Evolutionary conservation across 495 filamentous ascomycete genomes (phyloP).

Genomic region (Aspergillus carlsbadensis): DNA sequence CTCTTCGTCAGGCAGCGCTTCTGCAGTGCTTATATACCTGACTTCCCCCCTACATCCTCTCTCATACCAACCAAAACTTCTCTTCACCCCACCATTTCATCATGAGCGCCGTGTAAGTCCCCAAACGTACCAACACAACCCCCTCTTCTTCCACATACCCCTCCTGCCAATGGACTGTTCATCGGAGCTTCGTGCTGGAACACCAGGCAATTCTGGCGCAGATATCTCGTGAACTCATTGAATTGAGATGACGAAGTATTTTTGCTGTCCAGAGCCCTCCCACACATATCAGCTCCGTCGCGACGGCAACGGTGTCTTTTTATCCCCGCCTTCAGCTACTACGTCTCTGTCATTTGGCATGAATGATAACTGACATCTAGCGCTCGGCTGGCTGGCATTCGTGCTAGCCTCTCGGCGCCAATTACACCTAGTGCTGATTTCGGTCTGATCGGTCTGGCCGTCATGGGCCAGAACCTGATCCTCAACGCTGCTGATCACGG

Average conservation of each 20-base stretch:
- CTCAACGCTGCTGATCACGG: slow-evolving; percentile 95
- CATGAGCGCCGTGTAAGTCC: slow-evolving; percentile 61
- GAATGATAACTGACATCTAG: slow-evolving; percentile 58
- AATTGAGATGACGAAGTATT: not conserved
- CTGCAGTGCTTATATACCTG: slow-evolving; percentile 17
- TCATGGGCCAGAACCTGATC: slow-evolving; percentile 99
- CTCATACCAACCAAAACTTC: slow-evolving; percentile 4
- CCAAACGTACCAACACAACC: slow-evolving; percentile 10
- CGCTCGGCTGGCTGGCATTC: slow-evolving; percentile 83
- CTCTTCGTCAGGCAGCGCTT: slow-evolving; percentile 9
- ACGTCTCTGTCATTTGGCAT: slow-evolving; percentile 29
- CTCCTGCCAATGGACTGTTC: not conserved
- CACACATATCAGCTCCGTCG: not conserved
- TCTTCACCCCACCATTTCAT: slow-evolving; percentile 25
- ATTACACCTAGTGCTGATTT: slow-evolving; percentile 70
- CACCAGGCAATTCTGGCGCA: not conserved
- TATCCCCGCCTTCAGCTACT: not conserved
- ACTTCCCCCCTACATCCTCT: slow-evolving; percentile 1
- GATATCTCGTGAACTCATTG: not conserved
- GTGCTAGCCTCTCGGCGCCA: slow-evolving; percentile 66
- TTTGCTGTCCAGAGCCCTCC: not conserved
- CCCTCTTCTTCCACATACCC: not conserved
- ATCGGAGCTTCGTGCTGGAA: not conserved
- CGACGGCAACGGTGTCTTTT: not conserved
- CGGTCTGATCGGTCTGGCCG: slow-evolving; percentile 98